phyloP scores from a whole-genome alignment of 164 flowering plant genomes.

The Macadamia tetraphylla region DNA sequence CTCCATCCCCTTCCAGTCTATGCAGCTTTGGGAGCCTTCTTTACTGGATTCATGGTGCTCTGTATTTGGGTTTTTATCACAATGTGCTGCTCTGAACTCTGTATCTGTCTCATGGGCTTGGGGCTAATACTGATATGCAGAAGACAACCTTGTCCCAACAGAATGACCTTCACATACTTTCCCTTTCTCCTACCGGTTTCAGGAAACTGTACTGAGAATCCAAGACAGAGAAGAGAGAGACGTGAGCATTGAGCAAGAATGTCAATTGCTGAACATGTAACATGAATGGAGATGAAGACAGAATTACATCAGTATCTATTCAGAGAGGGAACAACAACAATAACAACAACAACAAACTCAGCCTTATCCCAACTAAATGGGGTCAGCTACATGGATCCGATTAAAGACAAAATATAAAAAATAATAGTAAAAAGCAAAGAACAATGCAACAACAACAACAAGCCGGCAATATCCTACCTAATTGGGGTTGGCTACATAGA shows the following conservation, averaged over 20 bases:
- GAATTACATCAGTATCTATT: conserved; percentile 10
- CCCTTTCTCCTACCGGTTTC: conserved; percentile 15
- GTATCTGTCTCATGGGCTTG: conserved; percentile 83
- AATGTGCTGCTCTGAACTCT: conserved; percentile 70
- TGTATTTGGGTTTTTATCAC: conserved; percentile 61
- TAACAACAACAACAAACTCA: too few species aligned
- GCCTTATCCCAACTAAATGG: too few species aligned
- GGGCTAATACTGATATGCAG: conserved; percentile 11
- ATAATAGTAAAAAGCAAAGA: too few species aligned
- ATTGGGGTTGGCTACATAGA: too few species aligned
- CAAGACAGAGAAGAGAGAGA: conserved; percentile 22
- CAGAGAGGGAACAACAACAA: conserved; percentile 18
- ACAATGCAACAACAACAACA: too few species aligned
- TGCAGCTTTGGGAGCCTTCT: conserved; percentile 44
- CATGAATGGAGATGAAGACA: conserved; percentile 21
- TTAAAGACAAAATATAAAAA: too few species aligned
- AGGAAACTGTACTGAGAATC: conserved; percentile 22
- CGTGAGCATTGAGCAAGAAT: conserved; percentile 32
- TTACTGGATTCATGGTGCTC: conserved; percentile 41
- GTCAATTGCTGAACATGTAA: conserved; percentile 18
- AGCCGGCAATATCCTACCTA: too few species aligned
- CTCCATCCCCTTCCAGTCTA: conserved; percentile 65
- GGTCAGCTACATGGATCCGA: too few species aligned
- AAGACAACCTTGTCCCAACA: conserved; percentile 2
- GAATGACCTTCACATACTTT: conserved; percentile 16